Conservation (phyloP, 306 rosid species). For the Macrotyloma uniflorum region DNA sequence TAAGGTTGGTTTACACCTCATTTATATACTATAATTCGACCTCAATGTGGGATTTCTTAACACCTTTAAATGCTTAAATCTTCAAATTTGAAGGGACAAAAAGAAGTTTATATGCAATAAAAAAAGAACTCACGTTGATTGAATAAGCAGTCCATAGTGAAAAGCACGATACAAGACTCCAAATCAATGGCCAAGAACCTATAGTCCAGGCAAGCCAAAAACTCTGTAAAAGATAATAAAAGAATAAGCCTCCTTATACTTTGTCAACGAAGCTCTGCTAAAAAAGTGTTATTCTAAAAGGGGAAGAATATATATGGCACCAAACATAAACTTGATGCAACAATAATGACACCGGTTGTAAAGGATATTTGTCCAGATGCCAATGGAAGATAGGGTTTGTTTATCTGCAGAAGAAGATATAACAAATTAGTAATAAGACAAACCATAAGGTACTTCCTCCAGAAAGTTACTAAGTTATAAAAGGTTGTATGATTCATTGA, state of each 20-base stretch:
- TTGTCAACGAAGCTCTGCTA: neutral
- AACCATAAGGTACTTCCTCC: too few relatives aligned
- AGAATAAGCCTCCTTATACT: neutral
- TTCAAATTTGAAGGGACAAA: neutral
- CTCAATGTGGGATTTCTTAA: too few relatives aligned
- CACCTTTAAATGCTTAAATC: neutral
- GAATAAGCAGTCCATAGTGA: neutral
- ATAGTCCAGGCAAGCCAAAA: neutral
- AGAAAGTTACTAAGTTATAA: too few relatives aligned
- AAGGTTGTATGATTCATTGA: too few relatives aligned
- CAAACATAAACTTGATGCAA: neutral
- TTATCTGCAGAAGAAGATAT: neutral
- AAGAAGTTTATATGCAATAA: neutral
- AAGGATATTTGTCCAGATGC: neutral
- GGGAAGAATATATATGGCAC: neutral
- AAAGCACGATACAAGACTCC: neutral
- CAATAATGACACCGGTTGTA: neutral
- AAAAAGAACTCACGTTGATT: neutral
- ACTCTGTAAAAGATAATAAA: neutral
- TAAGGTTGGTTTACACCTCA: too few relatives aligned
- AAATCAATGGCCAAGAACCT: constrained; percentile 3
- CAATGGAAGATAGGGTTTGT: neutral
- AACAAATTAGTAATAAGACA: neutral
- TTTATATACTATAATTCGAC: too few relatives aligned
- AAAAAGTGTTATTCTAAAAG: neutral